These are phyloP conservation scores for Hypoxylon perforatum DNA, from an alignment of 495 filamentous ascomycete species.

Conservation along the genomic window DNA sequence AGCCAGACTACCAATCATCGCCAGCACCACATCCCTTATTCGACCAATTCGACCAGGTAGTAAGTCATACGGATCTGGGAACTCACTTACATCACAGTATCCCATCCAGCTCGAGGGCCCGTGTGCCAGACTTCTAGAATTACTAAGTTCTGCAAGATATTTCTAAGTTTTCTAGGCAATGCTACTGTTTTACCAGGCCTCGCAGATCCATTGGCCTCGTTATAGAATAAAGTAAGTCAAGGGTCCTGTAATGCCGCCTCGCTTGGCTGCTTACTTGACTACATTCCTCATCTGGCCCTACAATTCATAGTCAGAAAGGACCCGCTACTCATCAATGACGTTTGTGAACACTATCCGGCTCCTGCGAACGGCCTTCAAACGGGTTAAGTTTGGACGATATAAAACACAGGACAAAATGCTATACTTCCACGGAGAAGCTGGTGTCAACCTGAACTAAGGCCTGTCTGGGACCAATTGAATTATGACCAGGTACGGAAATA, in stretches of 20 bases:
- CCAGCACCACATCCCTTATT: slow-evolving; percentile 18
- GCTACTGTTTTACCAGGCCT: slow-evolving; percentile 29
- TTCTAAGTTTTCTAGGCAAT: slow-evolving; percentile 27
- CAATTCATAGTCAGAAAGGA: slow-evolving; percentile 5
- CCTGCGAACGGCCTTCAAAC: not conserved
- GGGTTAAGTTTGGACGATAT: not conserved
- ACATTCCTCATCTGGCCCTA: slow-evolving; percentile 35
- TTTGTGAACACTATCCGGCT: not conserved
- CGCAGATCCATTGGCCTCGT: slow-evolving; percentile 24
- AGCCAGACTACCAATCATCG: slow-evolving; percentile 5
- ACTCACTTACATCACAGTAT: slow-evolving; percentile 32
- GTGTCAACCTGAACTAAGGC: too few species aligned
- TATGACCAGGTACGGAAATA: slow-evolving; percentile 1
- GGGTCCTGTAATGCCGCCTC: slow-evolving; percentile 23
- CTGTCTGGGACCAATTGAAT: not conserved
- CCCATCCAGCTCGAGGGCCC: slow-evolving; percentile 19
- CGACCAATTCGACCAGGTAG: slow-evolving; percentile 25
- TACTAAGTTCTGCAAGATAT: slow-evolving; percentile 37
- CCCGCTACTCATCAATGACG: slow-evolving; percentile 3
- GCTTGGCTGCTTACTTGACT: slow-evolving; percentile 40
- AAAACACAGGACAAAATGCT: not conserved
- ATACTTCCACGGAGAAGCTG: not conserved
- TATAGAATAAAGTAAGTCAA: slow-evolving; percentile 17
- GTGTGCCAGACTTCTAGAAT: slow-evolving; percentile 24
- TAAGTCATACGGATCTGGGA: slow-evolving; percentile 20